Evolutionary conservation across 345 rosid genomes (phyloP).

Genomic region (Lagerstroemia speciosa): DNA sequence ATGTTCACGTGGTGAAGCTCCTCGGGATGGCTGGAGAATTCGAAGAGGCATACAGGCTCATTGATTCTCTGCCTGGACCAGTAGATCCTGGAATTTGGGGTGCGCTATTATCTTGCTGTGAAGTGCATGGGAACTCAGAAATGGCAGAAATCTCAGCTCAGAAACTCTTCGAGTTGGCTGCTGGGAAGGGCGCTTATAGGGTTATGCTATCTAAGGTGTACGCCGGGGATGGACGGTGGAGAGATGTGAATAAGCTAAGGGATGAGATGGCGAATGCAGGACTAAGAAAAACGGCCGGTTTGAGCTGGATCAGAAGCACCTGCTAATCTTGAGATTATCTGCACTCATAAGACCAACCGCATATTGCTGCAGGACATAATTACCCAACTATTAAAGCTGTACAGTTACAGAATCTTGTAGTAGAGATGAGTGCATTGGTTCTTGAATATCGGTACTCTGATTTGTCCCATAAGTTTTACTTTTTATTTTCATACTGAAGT

Average conservation of each 20-base stretch:
- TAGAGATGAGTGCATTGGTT: no score
- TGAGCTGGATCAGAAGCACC: constrained; percentile 40
- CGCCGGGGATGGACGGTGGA: constrained; percentile 75
- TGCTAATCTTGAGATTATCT: neutral
- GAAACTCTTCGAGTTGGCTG: constrained; percentile 41
- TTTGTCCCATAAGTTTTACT: no score
- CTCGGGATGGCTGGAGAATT: constrained; percentile 63
- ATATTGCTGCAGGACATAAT: neutral
- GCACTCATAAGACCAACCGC: neutral
- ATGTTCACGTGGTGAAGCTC: constrained; percentile 68
- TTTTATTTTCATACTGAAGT: no score
- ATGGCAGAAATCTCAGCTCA: constrained; percentile 59
- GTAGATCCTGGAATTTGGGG: constrained; percentile 75
- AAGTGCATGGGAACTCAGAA: constrained; percentile 38
- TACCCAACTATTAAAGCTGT: neutral
- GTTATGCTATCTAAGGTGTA: constrained; percentile 71
- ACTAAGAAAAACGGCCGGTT: constrained; percentile 41
- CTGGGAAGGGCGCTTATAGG: constrained; percentile 46
- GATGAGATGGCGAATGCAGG: constrained; percentile 25
- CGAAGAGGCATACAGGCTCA: constrained; percentile 55
- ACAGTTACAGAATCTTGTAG: neutral
- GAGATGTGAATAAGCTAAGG: constrained; percentile 48
- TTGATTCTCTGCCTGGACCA: constrained; percentile 49
- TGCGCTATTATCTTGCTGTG: constrained; percentile 77
- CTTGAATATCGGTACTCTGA: no score